Percentiles rank a stretch among this genome's conserved stretches.
These are phyloP conservation scores for Lathyrus aphaca DNA, from an alignment of 306 rosid species.

Conservation along the genomic window DNA sequence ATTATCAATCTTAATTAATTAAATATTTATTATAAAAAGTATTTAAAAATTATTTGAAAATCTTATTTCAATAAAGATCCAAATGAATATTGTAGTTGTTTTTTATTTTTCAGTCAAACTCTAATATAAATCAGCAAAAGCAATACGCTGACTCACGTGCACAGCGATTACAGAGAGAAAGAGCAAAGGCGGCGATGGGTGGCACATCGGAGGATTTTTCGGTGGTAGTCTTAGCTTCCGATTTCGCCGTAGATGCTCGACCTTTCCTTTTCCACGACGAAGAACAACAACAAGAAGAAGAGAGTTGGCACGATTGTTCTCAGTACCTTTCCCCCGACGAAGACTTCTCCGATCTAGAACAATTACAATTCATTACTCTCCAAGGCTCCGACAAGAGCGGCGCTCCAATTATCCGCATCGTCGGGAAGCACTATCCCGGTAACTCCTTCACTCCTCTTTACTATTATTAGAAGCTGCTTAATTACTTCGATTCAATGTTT, in stretches of 20 bases:
- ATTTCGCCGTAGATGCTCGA: conserved; percentile 72
- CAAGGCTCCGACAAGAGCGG: conserved; percentile 77
- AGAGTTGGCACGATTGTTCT: conserved; percentile 82
- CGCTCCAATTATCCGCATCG: conserved; percentile 66
- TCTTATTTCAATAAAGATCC: too few relatives aligned
- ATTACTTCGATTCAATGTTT: background rate
- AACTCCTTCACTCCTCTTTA: background rate
- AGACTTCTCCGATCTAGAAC: conserved; percentile 93
- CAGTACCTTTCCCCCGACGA: conserved; percentile 74
- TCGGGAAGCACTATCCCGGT: conserved; percentile 92
- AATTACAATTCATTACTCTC: conserved; percentile 62
- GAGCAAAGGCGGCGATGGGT: conserved; percentile 53
- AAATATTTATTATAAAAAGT: too few relatives aligned
- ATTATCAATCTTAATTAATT: too few relatives aligned
- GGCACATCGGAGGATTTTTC: conserved; percentile 76
- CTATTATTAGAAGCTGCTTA: background rate
- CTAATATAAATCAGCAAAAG: too few relatives aligned
- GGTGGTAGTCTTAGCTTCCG: conserved; percentile 79
- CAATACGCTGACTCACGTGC: background rate
- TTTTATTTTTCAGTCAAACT: too few relatives aligned
- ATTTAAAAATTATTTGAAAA: too few relatives aligned
- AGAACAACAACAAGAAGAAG: conserved; percentile 51
- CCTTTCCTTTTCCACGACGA: conserved; percentile 56
- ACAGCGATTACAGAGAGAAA: background rate
- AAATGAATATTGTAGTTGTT: too few relatives aligned